Percentiles rank a stretch among this genome's conserved stretches.
These are phyloP conservation scores for Vigna nakashimae DNA, from an alignment of 306 rosid species.

Conservation along the genomic window DNA sequence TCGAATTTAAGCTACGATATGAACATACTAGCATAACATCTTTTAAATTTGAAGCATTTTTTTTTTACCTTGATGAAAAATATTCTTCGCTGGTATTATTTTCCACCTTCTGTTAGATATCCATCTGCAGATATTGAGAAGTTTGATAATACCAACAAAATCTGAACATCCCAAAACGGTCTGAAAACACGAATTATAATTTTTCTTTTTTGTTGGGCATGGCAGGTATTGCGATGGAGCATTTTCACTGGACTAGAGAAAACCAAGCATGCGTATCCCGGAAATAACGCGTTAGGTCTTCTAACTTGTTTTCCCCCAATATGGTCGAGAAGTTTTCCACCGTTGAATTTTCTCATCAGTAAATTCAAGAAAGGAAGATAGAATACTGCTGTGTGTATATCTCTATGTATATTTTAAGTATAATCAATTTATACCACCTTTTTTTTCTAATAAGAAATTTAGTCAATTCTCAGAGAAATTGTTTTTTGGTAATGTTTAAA, in stretches of 20 bases:
- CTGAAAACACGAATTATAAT: constrained; percentile 6
- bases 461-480: neutral
- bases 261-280: neutral
- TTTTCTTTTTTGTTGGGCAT: constrained; percentile 29
- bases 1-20: neutral
- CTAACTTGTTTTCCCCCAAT: neutral
- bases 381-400: constrained; percentile 35
- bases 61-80: neutral
- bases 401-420: constrained; percentile 41
- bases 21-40: neutral
- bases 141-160: constrained; percentile 13
- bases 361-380: constrained; percentile 28
- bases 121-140: constrained; percentile 11
- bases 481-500: neutral
- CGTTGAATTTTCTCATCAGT: neutral
- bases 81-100: neutral
- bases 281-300: constrained; percentile 32
- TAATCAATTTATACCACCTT: constrained; percentile 12
- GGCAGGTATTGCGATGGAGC: constrained; percentile 88
- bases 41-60: too few species aligned
- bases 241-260: constrained; percentile 77
- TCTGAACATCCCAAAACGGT: constrained; percentile 1
- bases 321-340: too few species aligned
- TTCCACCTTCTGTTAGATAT: neutral
- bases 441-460: neutral